phyloP scores from a whole-genome alignment of 176 grass and related monocot species.

The Phragmites australis region DNA sequence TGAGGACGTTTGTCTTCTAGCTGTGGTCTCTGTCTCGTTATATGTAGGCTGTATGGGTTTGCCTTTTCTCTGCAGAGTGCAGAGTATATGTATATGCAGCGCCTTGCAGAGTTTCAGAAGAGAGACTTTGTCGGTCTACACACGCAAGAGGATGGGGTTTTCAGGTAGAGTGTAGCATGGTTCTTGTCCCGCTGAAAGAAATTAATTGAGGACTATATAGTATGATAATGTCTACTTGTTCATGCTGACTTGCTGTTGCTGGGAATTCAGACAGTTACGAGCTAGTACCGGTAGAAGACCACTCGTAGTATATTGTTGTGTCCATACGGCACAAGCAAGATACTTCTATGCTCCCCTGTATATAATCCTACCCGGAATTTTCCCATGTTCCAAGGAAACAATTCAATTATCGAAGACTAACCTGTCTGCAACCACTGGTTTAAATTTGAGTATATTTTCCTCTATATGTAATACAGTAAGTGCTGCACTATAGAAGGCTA shows the following conservation, averaged over 20 bases:
- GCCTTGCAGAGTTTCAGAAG: slow-evolving; percentile 4
- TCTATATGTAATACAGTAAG: not conserved
- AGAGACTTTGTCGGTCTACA: slow-evolving; percentile 19
- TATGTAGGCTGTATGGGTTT: not conserved
- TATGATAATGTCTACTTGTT: slow-evolving; percentile 15
- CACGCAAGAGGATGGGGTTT: slow-evolving; percentile 21
- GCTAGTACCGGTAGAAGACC: not conserved
- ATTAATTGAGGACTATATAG: not conserved
- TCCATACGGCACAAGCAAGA: not conserved
- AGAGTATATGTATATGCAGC: not conserved
- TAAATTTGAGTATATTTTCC: not conserved
- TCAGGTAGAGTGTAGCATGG: slow-evolving; percentile 35
- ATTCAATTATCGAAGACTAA: not conserved
- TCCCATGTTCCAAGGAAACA: not conserved
- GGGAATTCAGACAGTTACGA: slow-evolving; percentile 1
- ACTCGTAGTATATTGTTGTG: not conserved
- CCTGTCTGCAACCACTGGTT: not conserved
- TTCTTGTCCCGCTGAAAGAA: slow-evolving; percentile 38
- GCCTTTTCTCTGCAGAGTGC: slow-evolving; percentile 1
- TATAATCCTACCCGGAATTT: not conserved
- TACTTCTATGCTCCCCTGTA: not conserved
- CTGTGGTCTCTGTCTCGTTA: slow-evolving; percentile 34
- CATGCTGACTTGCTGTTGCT: slow-evolving; percentile 37
- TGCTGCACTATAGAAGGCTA: not conserved
- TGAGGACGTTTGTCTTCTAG: slow-evolving; percentile 32